A percentile compares a stretch with the other conserved stretches of the same genome.
Evolutionary conservation across 2,329 filamentous ascomycete genomes (phyloP).

Genomic region (Stemphylium vesicarium): DNA sequence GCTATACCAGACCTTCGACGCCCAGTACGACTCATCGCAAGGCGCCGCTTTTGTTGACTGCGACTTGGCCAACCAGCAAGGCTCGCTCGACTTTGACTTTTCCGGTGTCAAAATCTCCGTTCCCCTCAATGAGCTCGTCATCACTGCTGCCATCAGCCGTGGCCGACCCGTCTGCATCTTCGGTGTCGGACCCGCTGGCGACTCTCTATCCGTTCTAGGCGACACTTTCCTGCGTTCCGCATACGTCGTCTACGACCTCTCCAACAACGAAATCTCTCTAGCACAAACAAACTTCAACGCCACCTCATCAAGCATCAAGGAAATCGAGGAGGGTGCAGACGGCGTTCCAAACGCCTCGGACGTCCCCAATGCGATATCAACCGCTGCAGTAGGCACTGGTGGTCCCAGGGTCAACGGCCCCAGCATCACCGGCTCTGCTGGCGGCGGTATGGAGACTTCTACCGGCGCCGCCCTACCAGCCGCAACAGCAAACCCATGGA

Average conservation of each 20-base stretch:
- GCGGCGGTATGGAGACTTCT: background rate
- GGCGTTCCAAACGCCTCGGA: slow-evolving; percentile 61
- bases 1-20: slow-evolving; percentile 52
- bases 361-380: slow-evolving; percentile 60
- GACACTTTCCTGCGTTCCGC: slow-evolving; percentile 69
- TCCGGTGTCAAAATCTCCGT: slow-evolving; percentile 62
- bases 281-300: slow-evolving; percentile 68
- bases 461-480: slow-evolving; percentile 30
- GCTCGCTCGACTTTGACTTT: slow-evolving; percentile 64
- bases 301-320: slow-evolving; percentile 56
- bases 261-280: slow-evolving; percentile 65
- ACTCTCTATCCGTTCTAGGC: slow-evolving; percentile 60
- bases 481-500: slow-evolving; percentile 38
- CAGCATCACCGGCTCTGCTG: slow-evolving; percentile 21
- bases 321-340: slow-evolving; percentile 58
- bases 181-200: slow-evolving; percentile 58
- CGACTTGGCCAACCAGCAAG: slow-evolving; percentile 55
- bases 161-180: slow-evolving; percentile 55
- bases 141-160: slow-evolving; percentile 54
- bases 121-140: slow-evolving; percentile 61
- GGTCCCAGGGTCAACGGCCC: slow-evolving; percentile 53
- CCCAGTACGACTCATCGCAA: slow-evolving; percentile 50
- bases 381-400: slow-evolving; percentile 51
- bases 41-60: slow-evolving; percentile 62
- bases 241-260: slow-evolving; percentile 68